Evolutionary conservation across 2,329 filamentous ascomycete genomes (phyloP).

Genomic region (Acrodontium crateriforme): DNA sequence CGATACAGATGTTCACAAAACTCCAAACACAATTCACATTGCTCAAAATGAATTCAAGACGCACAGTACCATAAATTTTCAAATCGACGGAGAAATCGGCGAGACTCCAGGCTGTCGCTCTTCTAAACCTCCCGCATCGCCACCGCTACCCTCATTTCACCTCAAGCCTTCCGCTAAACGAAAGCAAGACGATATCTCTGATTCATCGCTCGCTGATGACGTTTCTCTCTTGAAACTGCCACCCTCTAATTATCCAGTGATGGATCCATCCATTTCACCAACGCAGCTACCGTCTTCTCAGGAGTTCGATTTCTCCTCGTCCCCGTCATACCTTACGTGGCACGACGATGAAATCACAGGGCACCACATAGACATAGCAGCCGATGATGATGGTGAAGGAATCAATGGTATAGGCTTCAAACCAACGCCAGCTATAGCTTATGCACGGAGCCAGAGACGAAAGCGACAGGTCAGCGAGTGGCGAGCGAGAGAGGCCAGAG

Average conservation of each 20-base stretch:
- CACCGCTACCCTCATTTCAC: constrained; percentile 1
- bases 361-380: constrained; percentile 38
- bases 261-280: constrained; percentile 3
- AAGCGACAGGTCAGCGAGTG: constrained; percentile 46
- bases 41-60: no score
- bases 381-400: constrained; percentile 48
- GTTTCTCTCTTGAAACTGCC: background rate
- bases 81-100: no score
- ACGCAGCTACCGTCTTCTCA: no score
- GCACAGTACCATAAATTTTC: no score
- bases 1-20: background rate
- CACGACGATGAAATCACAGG: constrained; percentile 49
- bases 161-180: background rate
- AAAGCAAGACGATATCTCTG: background rate
- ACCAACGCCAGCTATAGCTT: constrained; percentile 45
- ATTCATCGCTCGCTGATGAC: background rate
- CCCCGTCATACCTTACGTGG: constrained; percentile 44
- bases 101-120: constrained; percentile 10
- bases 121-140: constrained; percentile 4
- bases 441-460: constrained; percentile 41
- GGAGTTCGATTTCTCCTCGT: no score
- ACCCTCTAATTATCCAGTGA: background rate
- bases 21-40: background rate
- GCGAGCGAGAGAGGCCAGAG: constrained; percentile 43
- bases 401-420: constrained; percentile 51